Evolutionary conservation across 2,329 filamentous ascomycete genomes (phyloP), one percentile per base, ranked within the genome.

Genomic region (Sclerotinia glacialis): DNA sequence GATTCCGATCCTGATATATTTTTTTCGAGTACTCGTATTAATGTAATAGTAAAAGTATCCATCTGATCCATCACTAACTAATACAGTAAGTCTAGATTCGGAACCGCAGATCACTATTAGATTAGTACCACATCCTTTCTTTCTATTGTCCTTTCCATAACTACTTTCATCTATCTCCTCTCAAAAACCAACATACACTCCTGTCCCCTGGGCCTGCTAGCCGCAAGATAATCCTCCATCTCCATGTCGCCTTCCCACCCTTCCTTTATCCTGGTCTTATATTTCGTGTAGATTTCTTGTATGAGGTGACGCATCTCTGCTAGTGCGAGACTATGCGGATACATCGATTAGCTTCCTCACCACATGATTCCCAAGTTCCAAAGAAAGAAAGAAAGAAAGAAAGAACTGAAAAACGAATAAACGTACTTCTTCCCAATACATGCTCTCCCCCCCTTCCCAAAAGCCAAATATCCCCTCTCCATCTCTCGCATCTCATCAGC

Each of bases 401-500:
- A 14, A 34, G 3, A n/a, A 0, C 2, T 5, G 16, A 44, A 16
- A 21, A 52, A 46, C 34, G 3, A 14, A 44, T 49, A 16, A 55
- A 84, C 86, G 78, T 78, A 90, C 87, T 90, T 85, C 72, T 86
- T 87, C 4, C 86, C 87, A 31, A 87, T 83, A 69, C 88, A 91
- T 0, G 86, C 87, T 71, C 88, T 79, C 0, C 86, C 87, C 5
- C 88, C 88, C 58, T 80, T 84, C 8, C 86, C 83, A 78, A 90
- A 90, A 0, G 88, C 84, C 79, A 89, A 89, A 72, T 88, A 85
- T 9, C 85, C 73, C 53, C 85, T 79, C 71, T 85, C 85, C 72
- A 94, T 90, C 67, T 89, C 83, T 72, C 94, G 91, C 2, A 90
- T 92, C 58, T 88, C 83, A 2, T 91, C 92, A 55, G 88, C 83